phyloP scores from a whole-genome alignment of 805 yeast genomes.

The Candida wancherniae region DNA sequence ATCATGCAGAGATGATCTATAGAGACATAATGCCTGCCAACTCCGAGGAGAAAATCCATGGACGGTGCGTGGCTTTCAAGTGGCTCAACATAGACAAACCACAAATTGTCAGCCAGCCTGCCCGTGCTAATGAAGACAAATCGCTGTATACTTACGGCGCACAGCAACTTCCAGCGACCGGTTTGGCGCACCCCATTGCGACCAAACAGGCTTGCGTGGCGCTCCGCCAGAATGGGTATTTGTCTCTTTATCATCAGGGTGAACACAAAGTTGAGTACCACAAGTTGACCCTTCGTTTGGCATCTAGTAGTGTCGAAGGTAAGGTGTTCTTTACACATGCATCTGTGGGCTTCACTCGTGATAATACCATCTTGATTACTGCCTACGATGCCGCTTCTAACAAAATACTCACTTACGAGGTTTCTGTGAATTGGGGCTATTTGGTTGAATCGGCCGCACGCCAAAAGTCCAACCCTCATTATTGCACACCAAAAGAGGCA shows the following conservation, averaged over 20 bases:
- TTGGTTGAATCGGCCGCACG: conserved; percentile 43
- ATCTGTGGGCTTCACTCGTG: conserved; percentile 49
- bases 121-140: conserved; percentile 30
- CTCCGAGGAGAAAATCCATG: conserved; percentile 1
- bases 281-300: conserved; percentile 27
- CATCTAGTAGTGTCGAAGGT: conserved; percentile 7
- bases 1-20: conserved; percentile 46
- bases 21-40: conserved; percentile 30
- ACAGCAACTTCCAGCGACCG: conserved; percentile 53
- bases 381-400: conserved; percentile 34
- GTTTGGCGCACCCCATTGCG: conserved; percentile 62
- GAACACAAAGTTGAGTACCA: conserved; percentile 57
- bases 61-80: conserved; percentile 43
- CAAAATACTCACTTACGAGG: conserved; percentile 37
- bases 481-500: conserved; percentile 44
- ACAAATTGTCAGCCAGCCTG: conserved; percentile 56
- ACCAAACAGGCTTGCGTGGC: conserved; percentile 69
- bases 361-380: conserved; percentile 42
- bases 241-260: conserved; percentile 59
- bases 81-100: conserved; percentile 78
- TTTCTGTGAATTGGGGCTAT: conserved; percentile 54
- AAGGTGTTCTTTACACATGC: conserved; percentile 26
- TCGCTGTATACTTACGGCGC: conserved; percentile 48
- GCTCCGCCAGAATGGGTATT: conserved; percentile 57
- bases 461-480: conserved; percentile 44